These are phyloP conservation scores for Coffea canephora DNA, from an alignment of 257 asterid species.

Conservation along the genomic window DNA sequence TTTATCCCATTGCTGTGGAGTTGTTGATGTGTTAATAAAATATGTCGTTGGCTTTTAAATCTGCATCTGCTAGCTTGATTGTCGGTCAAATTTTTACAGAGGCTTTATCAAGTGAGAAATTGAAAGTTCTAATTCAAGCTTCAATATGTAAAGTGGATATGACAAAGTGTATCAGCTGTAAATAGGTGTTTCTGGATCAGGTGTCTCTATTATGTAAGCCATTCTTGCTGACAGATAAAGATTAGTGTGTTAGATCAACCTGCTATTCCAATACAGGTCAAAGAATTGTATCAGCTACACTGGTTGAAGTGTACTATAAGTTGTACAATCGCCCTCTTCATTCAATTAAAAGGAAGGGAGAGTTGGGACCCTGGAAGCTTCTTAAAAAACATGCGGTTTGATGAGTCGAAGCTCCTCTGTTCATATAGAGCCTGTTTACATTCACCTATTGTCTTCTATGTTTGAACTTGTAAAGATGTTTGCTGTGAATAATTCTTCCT, in stretches of 20 bases:
- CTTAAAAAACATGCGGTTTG: too few species aligned
- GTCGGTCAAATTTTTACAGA: neutral
- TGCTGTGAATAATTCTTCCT: neutral
- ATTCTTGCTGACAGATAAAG: neutral
- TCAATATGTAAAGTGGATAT: neutral
- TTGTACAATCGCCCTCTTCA: neutral
- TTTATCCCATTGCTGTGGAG: neutral
- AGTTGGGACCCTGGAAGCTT: neutral
- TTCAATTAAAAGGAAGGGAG: neutral
- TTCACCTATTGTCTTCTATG: neutral
- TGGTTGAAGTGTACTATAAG: neutral
- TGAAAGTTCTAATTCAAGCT: neutral
- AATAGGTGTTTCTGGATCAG: neutral
- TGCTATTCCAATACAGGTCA: neutral
- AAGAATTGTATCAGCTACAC: neutral
- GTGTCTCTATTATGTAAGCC: neutral
- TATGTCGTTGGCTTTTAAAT: neutral
- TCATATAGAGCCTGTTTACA: neutral
- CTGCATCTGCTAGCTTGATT: neutral
- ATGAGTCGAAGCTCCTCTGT: neutral
- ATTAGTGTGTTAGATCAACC: neutral
- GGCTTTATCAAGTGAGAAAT: neutral
- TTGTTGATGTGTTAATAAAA: neutral
- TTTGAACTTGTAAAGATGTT: neutral
- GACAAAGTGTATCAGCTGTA: neutral